Evolutionary conservation across 768 basidiomycete genomes (phyloP).

Genomic region (Lentinula sp.): DNA sequence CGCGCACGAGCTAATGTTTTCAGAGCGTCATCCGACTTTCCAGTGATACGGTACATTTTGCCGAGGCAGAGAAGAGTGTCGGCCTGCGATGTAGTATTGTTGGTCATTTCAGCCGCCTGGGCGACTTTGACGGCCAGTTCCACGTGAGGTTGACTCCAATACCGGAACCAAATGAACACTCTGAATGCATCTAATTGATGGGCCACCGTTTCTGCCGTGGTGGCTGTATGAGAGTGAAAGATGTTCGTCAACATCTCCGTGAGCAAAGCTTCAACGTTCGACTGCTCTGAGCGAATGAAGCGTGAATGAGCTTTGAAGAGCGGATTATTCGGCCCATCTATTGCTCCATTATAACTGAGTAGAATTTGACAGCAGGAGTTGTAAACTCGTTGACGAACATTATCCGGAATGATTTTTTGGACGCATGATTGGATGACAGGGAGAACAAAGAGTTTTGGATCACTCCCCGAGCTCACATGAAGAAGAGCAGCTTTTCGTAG

Average conservation of each 20-base stretch:
- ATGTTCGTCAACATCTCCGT: neutral
- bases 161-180: conserved; percentile 1
- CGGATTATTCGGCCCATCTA: neutral
- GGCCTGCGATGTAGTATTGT: neutral
- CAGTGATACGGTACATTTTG: neutral
- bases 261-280: conserved; percentile 1
- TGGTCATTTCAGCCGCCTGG: neutral
- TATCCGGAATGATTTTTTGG: neutral
- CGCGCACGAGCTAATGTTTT: neutral
- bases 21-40: neutral
- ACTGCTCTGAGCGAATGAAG: neutral
- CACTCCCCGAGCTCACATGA: neutral
- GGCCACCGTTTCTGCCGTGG: neutral
- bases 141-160: neutral
- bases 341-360: neutral
- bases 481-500: neutral
- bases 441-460: neutral
- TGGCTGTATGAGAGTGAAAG: neutral
- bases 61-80: conserved; percentile 1
- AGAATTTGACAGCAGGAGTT: neutral
- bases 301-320: neutral
- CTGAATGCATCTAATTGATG: neutral
- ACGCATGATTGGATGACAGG: neutral
- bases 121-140: neutral
- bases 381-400: neutral